Percentiles rank a stretch among this genome's conserved stretches.
These are phyloP conservation scores for Stereum hirsutum DNA, from an alignment of 1,284 basidiomycete species.

Conservation along the genomic window DNA sequence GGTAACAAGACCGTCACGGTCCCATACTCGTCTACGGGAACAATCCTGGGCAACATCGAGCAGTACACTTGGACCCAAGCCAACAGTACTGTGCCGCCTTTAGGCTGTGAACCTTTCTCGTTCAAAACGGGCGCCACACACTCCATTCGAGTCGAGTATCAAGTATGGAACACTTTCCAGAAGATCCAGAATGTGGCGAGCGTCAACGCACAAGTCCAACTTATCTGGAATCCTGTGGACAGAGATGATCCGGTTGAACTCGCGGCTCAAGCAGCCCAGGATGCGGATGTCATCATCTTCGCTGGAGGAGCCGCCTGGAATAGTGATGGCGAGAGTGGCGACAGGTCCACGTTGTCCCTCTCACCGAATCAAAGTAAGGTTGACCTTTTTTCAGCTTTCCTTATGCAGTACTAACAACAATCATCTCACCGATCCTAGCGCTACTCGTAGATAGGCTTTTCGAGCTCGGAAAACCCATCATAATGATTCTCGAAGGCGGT, in stretches of 20 bases:
- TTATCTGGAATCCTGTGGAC: slow-evolving; percentile 22
- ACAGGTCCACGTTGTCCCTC: slow-evolving; percentile 19
- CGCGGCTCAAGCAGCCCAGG: slow-evolving; percentile 17
- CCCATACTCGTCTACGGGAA: slow-evolving; percentile 11
- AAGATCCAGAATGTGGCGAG: slow-evolving; percentile 19
- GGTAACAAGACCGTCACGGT: slow-evolving; percentile 12
- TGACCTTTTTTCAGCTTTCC: background rate
- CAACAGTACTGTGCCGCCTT: slow-evolving; percentile 16
- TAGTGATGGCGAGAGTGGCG: slow-evolving; percentile 20
- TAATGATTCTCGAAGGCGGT: slow-evolving; percentile 20
- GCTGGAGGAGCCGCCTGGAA: slow-evolving; percentile 23
- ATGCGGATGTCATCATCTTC: slow-evolving; percentile 18
- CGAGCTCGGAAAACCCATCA: slow-evolving; percentile 18
- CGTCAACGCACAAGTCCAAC: slow-evolving; percentile 18
- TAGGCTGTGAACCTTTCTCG: slow-evolving; percentile 14
- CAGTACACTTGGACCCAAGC: slow-evolving; percentile 6
- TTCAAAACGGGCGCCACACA: slow-evolving; percentile 15
- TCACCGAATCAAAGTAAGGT: slow-evolving; percentile 20
- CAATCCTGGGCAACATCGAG: slow-evolving; percentile 19
- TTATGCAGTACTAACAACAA: no score
- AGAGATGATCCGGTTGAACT: slow-evolving; percentile 14
- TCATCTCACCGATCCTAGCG: no score
- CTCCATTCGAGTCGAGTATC: slow-evolving; percentile 17
- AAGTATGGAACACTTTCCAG: slow-evolving; percentile 16
- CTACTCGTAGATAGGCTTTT: slow-evolving; percentile 18